Percentiles rank a stretch among this genome's conserved stretches.
Conservation (phyloP, 148 eudicot genomes). For the Hydrangea macrophylla region DNA sequence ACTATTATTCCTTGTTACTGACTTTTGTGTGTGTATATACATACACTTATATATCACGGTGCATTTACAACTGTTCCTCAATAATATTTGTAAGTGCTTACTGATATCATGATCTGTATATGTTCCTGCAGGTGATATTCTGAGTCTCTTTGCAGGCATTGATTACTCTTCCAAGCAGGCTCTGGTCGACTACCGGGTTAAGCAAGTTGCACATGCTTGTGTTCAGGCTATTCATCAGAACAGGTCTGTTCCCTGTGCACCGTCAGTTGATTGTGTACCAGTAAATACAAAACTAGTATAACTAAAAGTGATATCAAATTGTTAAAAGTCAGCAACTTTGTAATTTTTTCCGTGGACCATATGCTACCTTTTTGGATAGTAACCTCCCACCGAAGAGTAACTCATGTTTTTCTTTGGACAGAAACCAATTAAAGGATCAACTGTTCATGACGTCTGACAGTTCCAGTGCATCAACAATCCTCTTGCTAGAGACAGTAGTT, state of each 20-base stretch:
- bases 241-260: slow-evolving; percentile 43
- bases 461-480: slow-evolving; percentile 33
- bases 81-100: neutral
- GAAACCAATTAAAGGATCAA: slow-evolving; percentile 59
- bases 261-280: neutral
- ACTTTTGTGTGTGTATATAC: too few species aligned
- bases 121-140: slow-evolving; percentile 44
- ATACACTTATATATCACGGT: too few species aligned
- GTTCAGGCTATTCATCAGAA: slow-evolving; percentile 71
- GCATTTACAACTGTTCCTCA: neutral
- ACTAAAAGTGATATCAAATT: neutral
- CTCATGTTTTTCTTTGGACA: slow-evolving; percentile 22
- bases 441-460: slow-evolving; percentile 38
- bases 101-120: neutral
- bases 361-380: neutral
- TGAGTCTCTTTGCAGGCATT: slow-evolving; percentile 58
- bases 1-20: too few species aligned
- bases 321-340: neutral
- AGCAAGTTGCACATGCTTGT: slow-evolving; percentile 65
- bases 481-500: slow-evolving; percentile 58
- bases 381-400: neutral
- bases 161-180: slow-evolving; percentile 42
- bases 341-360: neutral
- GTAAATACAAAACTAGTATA: neutral
- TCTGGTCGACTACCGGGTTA: slow-evolving; percentile 69